Conservation (phyloP, 2,329 filamentous ascomycete genomes). For the Trichoderma atrobrunneum region DNA sequence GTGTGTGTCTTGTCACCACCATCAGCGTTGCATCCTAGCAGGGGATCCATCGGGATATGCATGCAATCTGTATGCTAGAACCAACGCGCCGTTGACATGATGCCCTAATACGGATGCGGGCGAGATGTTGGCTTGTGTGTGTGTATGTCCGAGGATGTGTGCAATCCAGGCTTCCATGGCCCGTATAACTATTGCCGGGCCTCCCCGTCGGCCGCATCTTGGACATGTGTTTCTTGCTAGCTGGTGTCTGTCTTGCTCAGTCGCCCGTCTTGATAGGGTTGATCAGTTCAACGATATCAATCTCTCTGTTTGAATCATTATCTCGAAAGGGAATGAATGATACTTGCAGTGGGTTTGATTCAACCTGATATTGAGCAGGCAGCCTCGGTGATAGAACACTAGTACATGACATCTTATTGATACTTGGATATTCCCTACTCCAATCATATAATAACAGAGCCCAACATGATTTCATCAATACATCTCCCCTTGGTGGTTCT, state of each 20-base stretch:
- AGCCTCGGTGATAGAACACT: not conserved
- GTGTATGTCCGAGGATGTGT: not conserved
- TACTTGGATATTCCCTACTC: not conserved
- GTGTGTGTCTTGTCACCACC: conserved; percentile 5
- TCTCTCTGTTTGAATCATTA: not conserved
- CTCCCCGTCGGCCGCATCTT: not conserved
- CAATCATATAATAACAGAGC: not conserved
- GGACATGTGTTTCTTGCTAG: not conserved
- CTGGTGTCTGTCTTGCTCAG: not conserved
- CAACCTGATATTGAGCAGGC: not conserved
- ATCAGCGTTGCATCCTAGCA: conserved; percentile 10
- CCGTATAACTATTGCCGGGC: conserved; percentile 14
- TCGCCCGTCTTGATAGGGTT: not conserved
- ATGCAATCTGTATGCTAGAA: conserved; percentile 4
- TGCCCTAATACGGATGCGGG: not conserved
- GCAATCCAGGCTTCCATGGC: not conserved
- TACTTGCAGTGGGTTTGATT: not conserved
- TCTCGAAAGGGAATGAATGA: not conserved
- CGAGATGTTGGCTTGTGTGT: not conserved
- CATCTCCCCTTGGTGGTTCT: conserved; percentile 22
- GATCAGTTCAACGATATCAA: not conserved
- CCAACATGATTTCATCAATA: conserved; percentile 9
- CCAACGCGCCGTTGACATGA: conserved; percentile 5
- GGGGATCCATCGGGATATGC: conserved; percentile 4
- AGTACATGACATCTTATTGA: not conserved